A percentile compares a stretch with the other conserved stretches of the same genome.
Evolutionary conservation across 805 yeast species (phyloP).

Genomic region (Zygoascus flipseniorum): DNA sequence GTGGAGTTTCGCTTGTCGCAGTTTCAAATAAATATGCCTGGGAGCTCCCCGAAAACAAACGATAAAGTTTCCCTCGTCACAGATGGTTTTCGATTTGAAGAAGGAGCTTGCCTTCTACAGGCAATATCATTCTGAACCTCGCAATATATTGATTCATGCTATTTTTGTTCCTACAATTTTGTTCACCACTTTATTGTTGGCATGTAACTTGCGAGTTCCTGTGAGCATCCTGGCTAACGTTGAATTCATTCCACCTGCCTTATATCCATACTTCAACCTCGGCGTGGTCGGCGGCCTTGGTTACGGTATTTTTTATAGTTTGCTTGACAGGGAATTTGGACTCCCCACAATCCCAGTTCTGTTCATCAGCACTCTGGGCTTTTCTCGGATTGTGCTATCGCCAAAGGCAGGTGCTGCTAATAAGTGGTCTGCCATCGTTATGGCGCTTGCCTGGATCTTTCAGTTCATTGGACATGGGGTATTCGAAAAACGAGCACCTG

Average conservation of each 20-base stretch:
- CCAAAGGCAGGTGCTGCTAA: constrained; percentile 13
- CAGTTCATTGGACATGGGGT: constrained; percentile 86
- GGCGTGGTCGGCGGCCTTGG: constrained; percentile 39
- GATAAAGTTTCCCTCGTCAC: too few species aligned
- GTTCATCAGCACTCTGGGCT: constrained; percentile 21
- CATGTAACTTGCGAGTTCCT: constrained; percentile 24
- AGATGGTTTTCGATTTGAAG: constrained; percentile 28
- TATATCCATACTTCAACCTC: constrained; percentile 29
- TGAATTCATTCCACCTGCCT: constrained; percentile 6
- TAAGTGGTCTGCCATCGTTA: constrained; percentile 28
- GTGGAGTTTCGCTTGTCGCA: too few species aligned
- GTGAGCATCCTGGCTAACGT: constrained; percentile 2
- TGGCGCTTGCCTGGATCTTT: constrained; percentile 59
- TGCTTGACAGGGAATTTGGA: constrained; percentile 47
- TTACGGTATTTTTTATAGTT: constrained; percentile 51
- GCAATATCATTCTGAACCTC: constrained; percentile 34
- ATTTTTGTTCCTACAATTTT: constrained; percentile 74
- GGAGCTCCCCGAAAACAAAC: too few species aligned
- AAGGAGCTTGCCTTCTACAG: constrained; percentile 54
- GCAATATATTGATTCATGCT: constrained; percentile 69
- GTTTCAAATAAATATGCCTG: too few species aligned
- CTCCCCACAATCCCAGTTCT: constrained; percentile 36
- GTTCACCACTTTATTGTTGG: constrained; percentile 41
- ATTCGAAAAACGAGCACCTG: constrained; percentile 79
- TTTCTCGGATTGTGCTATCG: constrained; percentile 19